phyloP scores from a whole-genome alignment of 164 flowering plant species.

The Magnolia kwangsiensis region DNA sequence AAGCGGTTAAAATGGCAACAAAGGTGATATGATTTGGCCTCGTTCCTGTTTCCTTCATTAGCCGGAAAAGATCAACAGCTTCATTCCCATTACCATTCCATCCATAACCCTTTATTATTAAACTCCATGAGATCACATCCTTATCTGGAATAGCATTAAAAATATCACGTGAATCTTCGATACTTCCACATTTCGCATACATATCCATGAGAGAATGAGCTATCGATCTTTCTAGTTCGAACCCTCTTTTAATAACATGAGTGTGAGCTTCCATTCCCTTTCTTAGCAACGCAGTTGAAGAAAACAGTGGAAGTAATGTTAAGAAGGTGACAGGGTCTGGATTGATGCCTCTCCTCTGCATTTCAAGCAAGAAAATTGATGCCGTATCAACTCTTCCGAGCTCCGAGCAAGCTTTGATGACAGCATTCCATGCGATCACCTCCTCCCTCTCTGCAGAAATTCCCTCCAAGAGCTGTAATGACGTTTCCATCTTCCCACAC shows the following conservation, averaged over 20 bases:
- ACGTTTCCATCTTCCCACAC: constrained; percentile 6
- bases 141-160: constrained; percentile 11
- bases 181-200: constrained; percentile 28
- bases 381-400: constrained; percentile 2
- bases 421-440: constrained; percentile 19
- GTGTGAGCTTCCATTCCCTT: constrained; percentile 14
- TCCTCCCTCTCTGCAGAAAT: constrained; percentile 4
- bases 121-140: constrained; percentile 19
- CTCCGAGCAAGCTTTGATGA: constrained; percentile 16
- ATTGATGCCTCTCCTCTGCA: constrained; percentile 9
- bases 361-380: background rate
- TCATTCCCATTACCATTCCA: constrained; percentile 12
- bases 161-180: constrained; percentile 6
- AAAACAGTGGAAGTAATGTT: constrained; percentile 13
- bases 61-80: constrained; percentile 10
- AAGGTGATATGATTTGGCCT: constrained; percentile 14
- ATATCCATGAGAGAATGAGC: constrained; percentile 24
- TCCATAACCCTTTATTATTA: constrained; percentile 15
- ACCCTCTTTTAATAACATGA: constrained; percentile 10
- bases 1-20: constrained; percentile 15
- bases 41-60: constrained; percentile 9
- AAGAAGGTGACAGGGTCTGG: constrained; percentile 15
- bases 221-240: background rate
- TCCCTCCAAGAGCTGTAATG: constrained; percentile 6
- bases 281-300: constrained; percentile 11